Evolutionary conservation across 164 flowering plant genomes (phyloP).

Genomic region (Nelumbo lutea): DNA sequence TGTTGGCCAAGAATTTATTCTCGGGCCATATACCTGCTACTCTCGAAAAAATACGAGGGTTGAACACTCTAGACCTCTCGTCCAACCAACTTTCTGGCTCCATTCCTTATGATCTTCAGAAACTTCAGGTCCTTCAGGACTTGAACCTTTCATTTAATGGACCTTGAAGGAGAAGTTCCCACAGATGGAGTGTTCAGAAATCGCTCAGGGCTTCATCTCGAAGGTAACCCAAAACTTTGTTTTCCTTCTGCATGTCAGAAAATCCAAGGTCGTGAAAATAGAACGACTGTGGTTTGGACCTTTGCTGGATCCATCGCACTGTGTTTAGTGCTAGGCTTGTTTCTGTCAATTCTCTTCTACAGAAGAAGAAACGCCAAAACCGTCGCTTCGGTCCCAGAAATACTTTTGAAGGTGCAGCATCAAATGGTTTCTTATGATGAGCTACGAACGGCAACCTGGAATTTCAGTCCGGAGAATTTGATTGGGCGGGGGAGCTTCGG

Average conservation of each 20-base stretch:
- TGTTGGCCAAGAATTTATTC: constrained; percentile 22
- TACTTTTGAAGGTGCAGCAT: constrained; percentile 4
- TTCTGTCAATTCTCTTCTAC: not conserved
- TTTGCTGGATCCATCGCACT: not conserved
- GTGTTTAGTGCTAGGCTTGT: not conserved
- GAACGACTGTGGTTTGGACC: not conserved
- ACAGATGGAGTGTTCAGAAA: constrained; percentile 24
- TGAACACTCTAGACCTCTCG: constrained; percentile 35
- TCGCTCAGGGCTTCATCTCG: constrained; percentile 12
- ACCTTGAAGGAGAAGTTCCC: constrained; percentile 37
- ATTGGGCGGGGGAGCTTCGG: constrained; percentile 22
- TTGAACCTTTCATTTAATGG: constrained; percentile 33
- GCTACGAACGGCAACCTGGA: constrained; percentile 26
- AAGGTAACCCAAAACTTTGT: constrained; percentile 33
- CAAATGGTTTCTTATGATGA: constrained; percentile 24
- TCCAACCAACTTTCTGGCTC: constrained; percentile 35
- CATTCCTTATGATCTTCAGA: constrained; percentile 26
- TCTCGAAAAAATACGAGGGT: constrained; percentile 19
- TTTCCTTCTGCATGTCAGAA: constrained; percentile 3
- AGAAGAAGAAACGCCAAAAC: constrained; percentile 1
- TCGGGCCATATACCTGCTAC: constrained; percentile 32
- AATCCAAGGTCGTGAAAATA: constrained; percentile 1
- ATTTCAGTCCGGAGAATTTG: constrained; percentile 26
- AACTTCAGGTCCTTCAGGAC: constrained; percentile 11
- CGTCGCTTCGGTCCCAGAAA: not conserved